A percentile compares a stretch with the other conserved stretches of the same genome.
Evolutionary conservation across 2,329 filamentous ascomycete genomes (phyloP).

Genomic region (Ceratocystis eucalypticola): DNA sequence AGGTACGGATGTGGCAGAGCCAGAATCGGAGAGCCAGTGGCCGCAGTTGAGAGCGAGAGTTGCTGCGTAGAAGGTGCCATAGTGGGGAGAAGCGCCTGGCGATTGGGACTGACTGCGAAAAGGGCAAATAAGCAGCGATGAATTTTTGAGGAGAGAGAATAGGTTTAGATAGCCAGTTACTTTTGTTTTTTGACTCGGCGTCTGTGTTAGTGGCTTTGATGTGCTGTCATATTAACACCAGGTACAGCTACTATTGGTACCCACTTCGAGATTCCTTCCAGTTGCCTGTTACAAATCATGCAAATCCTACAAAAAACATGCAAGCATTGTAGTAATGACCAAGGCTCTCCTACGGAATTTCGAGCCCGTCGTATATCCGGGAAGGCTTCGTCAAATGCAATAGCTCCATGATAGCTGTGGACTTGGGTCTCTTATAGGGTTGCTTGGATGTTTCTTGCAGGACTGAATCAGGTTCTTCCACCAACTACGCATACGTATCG

Average conservation of each 20-base stretch:
- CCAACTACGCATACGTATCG: too few species aligned
- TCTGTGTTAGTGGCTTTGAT: neutral
- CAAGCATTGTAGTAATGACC: neutral
- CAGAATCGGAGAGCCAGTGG: slow-evolving; percentile 30
- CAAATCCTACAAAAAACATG: neutral
- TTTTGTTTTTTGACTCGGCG: neutral
- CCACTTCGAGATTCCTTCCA: neutral
- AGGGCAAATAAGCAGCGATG: neutral
- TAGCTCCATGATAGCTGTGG: too few species aligned
- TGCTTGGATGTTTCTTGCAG: too few species aligned
- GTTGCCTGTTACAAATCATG: neutral
- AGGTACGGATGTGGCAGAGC: slow-evolving; percentile 39
- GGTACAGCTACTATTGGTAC: neutral
- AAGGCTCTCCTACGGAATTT: neutral
- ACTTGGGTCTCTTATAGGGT: too few species aligned
- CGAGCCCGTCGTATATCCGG: too few species aligned
- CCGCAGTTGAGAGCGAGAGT: slow-evolving; percentile 20
- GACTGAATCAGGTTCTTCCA: too few species aligned
- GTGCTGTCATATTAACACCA: neutral
- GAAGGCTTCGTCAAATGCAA: too few species aligned
- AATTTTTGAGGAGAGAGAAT: neutral
- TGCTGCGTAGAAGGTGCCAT: slow-evolving; percentile 15
- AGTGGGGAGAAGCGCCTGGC: neutral
- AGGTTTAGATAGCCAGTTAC: neutral
- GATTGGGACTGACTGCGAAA: neutral